Conservation (phyloP, 2,329 filamentous ascomycete species). For the Penicillium sp. region DNA sequence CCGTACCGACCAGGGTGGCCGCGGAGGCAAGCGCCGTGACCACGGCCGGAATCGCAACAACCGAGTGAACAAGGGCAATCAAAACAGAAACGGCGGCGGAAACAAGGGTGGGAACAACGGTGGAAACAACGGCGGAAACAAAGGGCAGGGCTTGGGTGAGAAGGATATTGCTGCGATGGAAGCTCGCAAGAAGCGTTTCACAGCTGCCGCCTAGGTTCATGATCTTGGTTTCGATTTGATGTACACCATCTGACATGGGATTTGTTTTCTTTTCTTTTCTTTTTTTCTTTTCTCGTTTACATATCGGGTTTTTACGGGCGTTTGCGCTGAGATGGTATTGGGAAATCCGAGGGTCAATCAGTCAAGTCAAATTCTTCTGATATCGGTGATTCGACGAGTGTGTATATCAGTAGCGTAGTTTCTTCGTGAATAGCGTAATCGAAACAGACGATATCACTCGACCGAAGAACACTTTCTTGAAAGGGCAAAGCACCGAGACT, state of each 20-base stretch:
- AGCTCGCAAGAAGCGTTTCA: constrained; percentile 48
- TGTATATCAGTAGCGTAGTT: neutral
- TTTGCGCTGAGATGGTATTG: constrained; percentile 19
- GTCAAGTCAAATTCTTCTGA: constrained; percentile 12
- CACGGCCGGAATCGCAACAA: constrained; percentile 33
- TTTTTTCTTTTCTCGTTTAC: neutral
- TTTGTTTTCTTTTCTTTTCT: constrained; percentile 2
- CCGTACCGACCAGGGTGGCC: constrained; percentile 37
- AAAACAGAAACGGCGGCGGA: constrained; percentile 17
- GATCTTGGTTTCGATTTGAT: neutral
- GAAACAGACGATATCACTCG: neutral
- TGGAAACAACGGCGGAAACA: constrained; percentile 14
- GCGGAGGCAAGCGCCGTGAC: constrained; percentile 42
- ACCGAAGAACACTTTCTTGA: constrained; percentile 4
- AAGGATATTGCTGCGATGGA: constrained; percentile 44
- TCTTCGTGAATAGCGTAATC: neutral
- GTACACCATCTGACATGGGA: neutral
- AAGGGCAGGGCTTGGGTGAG: constrained; percentile 30
- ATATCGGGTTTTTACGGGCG: constrained; percentile 22
- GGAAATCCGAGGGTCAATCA: constrained; percentile 15
- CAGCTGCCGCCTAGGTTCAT: constrained; percentile 26
- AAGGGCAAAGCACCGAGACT: constrained; percentile 9
- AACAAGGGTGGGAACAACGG: constrained; percentile 17
- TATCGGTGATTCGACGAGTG: neutral
- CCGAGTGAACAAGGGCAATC: constrained; percentile 22